Evolutionary conservation across 2,329 filamentous ascomycete genomes (phyloP), one percentile per base, ranked within the genome.

Genomic region (Rhexocercosporidium sp.): DNA sequence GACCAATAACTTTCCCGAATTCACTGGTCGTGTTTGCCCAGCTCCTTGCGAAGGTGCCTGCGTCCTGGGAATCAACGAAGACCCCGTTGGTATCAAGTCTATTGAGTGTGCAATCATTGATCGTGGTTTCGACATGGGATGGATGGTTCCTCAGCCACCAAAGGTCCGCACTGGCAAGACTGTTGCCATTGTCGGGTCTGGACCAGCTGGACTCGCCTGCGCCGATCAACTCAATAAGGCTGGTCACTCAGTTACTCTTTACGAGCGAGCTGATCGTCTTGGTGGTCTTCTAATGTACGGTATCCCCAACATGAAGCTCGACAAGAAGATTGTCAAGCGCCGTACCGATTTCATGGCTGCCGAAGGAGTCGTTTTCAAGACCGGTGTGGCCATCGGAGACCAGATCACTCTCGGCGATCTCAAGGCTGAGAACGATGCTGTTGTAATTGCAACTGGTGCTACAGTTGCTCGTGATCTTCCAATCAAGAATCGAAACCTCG

Each of bases 271-370:
- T 68, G 95, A 98, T 78, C 93, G 95, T 72, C 84, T 91, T 66
- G 95, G 95, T 81, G 95, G 95, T 80, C 85, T 98, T 64, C 88
- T 98, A 76, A 97, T 97, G 95, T 97, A 98, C 78, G 95, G 95
- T 73, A 98, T 98, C 73, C 95, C 95, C 73, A 98, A 98, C 85
- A 98, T 98, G 95, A 98, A 98, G 85, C 91, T 98, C 49, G 95
- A 98, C 84, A 98, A 98, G 87, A 93, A 93, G 78, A 90, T 97
- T 71, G 95, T 98, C 68, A 95, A 97, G 85, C 92, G 95, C 62
- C 92, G 95, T 79, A 94, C 96, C 59, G 93, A 97, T 81, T 94
- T 98, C 81, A 95, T 97, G 92, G 92, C 92, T 64, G 87, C 90
- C 3, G 95, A 97, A 81, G 95, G 95, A 59, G 83, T 97, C 77